A percentile compares a stretch with the other conserved stretches of the same genome.
Evolutionary conservation across 2,329 filamentous ascomycete species (phyloP).

Genomic region (Fusarium proliferatum): DNA sequence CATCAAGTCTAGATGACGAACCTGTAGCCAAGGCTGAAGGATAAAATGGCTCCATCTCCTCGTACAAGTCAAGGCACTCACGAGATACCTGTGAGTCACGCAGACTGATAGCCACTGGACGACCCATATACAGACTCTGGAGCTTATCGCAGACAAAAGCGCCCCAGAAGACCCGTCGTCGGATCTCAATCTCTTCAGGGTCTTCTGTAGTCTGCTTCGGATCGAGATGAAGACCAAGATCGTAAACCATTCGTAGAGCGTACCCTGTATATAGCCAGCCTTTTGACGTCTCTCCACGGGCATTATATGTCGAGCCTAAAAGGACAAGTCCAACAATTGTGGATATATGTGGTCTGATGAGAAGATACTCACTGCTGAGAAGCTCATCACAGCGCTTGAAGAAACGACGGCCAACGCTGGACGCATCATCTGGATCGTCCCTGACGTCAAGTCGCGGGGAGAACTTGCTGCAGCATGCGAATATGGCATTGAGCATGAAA

Average conservation of each 20-base stretch:
- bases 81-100: slow-evolving; percentile 2
- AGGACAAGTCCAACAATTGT: slow-evolving; percentile 10
- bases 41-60: slow-evolving; percentile 13
- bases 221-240: slow-evolving; percentile 5
- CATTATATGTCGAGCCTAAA: slow-evolving; percentile 9
- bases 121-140: slow-evolving; percentile 6
- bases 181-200: slow-evolving; percentile 8
- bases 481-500: slow-evolving; percentile 17
- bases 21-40: neutral
- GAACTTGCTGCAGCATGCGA: slow-evolving; percentile 14
- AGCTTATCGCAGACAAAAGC: slow-evolving; percentile 57
- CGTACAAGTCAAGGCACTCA: slow-evolving; percentile 9
- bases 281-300: slow-evolving; percentile 15
- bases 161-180: slow-evolving; percentile 5
- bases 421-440: neutral
- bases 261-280: slow-evolving; percentile 15
- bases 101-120: slow-evolving; percentile 7
- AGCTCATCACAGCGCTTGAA: slow-evolving; percentile 10
- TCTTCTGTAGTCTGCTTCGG: neutral
- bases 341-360: neutral
- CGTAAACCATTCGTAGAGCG: slow-evolving; percentile 9
- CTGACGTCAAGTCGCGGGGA: neutral
- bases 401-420: neutral
- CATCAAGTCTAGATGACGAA: accelerated
- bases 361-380: neutral